Evolutionary conservation across 1,139 yeast species (phyloP).

Genomic region (Hyphopichia fennica): DNA sequence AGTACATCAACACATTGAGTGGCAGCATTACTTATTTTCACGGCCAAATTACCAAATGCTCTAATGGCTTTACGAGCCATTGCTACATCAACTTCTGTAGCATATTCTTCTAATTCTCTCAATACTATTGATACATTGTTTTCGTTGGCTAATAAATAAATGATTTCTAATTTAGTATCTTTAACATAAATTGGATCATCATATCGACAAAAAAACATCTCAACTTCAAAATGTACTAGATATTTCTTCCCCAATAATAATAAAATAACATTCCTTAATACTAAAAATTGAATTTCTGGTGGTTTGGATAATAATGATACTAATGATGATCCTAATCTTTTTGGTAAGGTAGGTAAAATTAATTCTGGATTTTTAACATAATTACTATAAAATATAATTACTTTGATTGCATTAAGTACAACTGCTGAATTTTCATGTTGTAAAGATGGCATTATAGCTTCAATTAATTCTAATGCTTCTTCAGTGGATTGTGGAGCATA

Average conservation of each 20-base stretch:
- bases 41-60: constrained; percentile 87
- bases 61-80: constrained; percentile 86
- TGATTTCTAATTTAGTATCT: constrained; percentile 86
- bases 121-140: constrained; percentile 61
- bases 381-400: constrained; percentile 70
- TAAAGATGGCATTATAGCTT: constrained; percentile 66
- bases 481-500: constrained; percentile 68
- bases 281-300: constrained; percentile 80
- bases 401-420: constrained; percentile 72
- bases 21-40: constrained; percentile 61
- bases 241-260: constrained; percentile 67
- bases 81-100: constrained; percentile 80
- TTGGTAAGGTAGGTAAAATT: constrained; percentile 52
- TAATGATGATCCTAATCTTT: constrained; percentile 69
- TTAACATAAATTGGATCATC: constrained; percentile 88
- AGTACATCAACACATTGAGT: constrained; percentile 64
- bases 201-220: constrained; percentile 76
- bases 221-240: constrained; percentile 64
- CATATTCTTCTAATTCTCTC: constrained; percentile 79
- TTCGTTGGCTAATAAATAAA: constrained; percentile 73
- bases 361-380: constrained; percentile 52
- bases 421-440: constrained; percentile 85
- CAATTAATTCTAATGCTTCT: constrained; percentile 69
- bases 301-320: constrained; percentile 74
- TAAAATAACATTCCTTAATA: constrained; percentile 76